Percentiles rank a stretch among this genome's conserved stretches.
phyloP scores from a whole-genome alignment of 2,329 filamentous ascomycete species.

The Ascochyta viciae-villosae region DNA sequence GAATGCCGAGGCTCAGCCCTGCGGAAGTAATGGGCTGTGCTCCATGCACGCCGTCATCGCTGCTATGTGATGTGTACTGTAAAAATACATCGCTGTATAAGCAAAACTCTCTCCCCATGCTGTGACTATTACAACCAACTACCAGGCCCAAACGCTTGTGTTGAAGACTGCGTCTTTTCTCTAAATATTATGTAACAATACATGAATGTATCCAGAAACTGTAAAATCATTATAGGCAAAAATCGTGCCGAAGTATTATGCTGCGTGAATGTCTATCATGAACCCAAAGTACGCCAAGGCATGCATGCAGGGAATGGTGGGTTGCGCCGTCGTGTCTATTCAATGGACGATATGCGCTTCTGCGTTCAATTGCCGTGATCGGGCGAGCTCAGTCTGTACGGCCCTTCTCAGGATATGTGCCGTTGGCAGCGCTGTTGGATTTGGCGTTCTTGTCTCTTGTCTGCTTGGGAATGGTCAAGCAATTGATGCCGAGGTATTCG shows the following conservation, averaged over 20 bases:
- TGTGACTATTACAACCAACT: constrained; percentile 7
- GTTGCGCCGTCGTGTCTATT: constrained; percentile 13
- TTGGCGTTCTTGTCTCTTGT: constrained; percentile 35
- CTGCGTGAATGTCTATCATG: constrained; percentile 15
- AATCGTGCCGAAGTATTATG: constrained; percentile 9
- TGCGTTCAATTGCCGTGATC: background rate
- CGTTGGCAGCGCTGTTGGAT: constrained; percentile 40
- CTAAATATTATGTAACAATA: constrained; percentile 17
- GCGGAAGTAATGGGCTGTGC: constrained; percentile 8
- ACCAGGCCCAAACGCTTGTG: background rate
- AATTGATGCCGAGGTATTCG: constrained; percentile 90
- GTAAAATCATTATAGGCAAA: constrained; percentile 9
- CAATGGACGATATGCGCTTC: background rate
- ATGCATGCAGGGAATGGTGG: constrained; percentile 10
- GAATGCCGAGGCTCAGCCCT: constrained; percentile 7
- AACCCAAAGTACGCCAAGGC: constrained; percentile 12
- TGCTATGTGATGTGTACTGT: background rate
- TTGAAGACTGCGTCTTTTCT: background rate
- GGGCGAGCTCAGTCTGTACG: constrained; percentile 35
- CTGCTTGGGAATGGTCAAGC: constrained; percentile 74
- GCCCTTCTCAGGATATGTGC: constrained; percentile 39
- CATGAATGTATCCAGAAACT: constrained; percentile 7
- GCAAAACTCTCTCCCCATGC: background rate
- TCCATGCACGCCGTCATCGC: background rate
- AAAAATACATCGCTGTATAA: background rate